Evolutionary conservation across 2,329 filamentous ascomycete species (phyloP).

Genomic region (Pyrenochaeta sp.): DNA sequence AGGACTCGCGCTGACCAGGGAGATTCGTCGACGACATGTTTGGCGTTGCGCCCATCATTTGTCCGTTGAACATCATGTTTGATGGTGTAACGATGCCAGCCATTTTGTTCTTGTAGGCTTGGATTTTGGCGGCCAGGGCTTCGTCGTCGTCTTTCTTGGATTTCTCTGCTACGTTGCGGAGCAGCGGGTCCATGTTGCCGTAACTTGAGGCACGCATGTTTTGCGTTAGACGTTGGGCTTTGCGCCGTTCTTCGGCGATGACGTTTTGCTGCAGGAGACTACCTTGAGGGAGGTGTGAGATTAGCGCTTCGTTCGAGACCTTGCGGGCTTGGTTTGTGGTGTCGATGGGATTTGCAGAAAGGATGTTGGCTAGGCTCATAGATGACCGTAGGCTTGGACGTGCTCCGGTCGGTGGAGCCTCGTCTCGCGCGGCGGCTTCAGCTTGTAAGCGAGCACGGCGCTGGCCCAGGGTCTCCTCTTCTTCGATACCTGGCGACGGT

Average conservation of each 20-base stretch:
- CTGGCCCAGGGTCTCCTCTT: slow-evolving; percentile 82
- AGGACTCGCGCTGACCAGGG: not conserved
- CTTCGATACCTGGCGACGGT: slow-evolving; percentile 51
- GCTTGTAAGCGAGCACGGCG: slow-evolving; percentile 77
- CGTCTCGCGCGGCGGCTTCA: slow-evolving; percentile 65
- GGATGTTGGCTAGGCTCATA: slow-evolving; percentile 69
- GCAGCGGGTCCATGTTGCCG: slow-evolving; percentile 38
- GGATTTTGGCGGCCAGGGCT: slow-evolving; percentile 44
- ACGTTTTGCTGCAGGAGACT: slow-evolving; percentile 53
- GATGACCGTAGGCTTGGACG: slow-evolving; percentile 52
- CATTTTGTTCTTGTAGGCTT: slow-evolving; percentile 48
- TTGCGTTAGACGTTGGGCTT: slow-evolving; percentile 45
- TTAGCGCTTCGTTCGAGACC: slow-evolving; percentile 45
- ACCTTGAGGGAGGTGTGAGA: slow-evolving; percentile 47
- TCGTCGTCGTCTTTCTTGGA: slow-evolving; percentile 38
- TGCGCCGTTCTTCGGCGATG: slow-evolving; percentile 47
- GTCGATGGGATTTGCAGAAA: slow-evolving; percentile 62
- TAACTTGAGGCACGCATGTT: slow-evolving; percentile 44
- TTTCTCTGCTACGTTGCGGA: slow-evolving; percentile 24
- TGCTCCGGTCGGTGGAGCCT: slow-evolving; percentile 29
- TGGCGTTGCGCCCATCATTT: slow-evolving; percentile 11
- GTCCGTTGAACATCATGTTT: slow-evolving; percentile 25
- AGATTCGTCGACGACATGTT: not conserved
- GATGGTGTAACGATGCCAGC: slow-evolving; percentile 20
- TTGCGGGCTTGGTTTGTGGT: slow-evolving; percentile 44